Evolutionary conservation across 352 stramenopile species (phyloP).

Genomic region (Phytophthora agathidicida): DNA sequence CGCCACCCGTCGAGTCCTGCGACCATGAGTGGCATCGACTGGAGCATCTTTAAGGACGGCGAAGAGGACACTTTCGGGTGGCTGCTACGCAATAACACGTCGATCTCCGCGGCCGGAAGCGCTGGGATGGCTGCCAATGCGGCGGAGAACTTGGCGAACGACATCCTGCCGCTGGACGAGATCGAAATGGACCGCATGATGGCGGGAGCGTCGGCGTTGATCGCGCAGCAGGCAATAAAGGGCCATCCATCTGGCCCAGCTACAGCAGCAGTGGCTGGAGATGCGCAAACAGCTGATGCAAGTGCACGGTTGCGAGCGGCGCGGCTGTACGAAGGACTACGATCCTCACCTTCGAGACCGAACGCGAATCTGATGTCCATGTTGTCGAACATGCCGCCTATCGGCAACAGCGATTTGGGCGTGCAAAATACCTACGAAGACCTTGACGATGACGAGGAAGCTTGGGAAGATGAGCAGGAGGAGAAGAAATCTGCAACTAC

Average conservation of each 20-base stretch:
- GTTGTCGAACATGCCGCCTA: not conserved
- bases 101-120: not conserved
- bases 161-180: constrained; percentile 49
- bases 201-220: constrained; percentile 5
- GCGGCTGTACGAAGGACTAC: constrained; percentile 30
- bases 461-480: constrained; percentile 1
- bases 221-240: constrained; percentile 5
- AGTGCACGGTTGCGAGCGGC: constrained; percentile 24
- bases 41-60: constrained; percentile 71
- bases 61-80: constrained; percentile 66
- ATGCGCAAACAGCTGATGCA: not conserved
- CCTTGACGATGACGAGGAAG: constrained; percentile 18
- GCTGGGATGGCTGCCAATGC: not conserved
- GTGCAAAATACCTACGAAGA: constrained; percentile 33
- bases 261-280: not conserved
- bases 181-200: constrained; percentile 42
- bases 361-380: constrained; percentile 12
- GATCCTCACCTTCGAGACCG: constrained; percentile 1
- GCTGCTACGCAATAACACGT: constrained; percentile 50
- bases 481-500: constrained; percentile 1
- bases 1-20: constrained; percentile 16
- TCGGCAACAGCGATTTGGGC: constrained; percentile 14
- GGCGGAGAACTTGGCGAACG: constrained; percentile 5
- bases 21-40: constrained; percentile 63
- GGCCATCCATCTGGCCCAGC: no score